Percentiles rank a stretch among this genome's conserved stretches.
phyloP scores from a whole-genome alignment of 805 yeast species.

The Starmerella sirachaensis region DNA sequence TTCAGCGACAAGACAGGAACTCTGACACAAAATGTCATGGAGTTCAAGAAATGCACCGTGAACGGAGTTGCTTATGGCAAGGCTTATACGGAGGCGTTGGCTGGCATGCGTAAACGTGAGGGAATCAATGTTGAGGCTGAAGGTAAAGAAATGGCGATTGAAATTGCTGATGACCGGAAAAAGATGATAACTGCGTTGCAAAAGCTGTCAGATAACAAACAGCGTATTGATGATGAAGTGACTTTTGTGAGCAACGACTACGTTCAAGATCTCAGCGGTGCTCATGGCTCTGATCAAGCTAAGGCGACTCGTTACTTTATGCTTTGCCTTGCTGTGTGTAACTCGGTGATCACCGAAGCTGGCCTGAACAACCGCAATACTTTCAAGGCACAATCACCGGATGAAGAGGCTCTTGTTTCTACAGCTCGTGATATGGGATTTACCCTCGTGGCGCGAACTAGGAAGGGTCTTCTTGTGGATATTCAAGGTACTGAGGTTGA shows the following conservation, averaged over 20 bases:
- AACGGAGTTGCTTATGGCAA: constrained; percentile 59
- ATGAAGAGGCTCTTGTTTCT: constrained; percentile 70
- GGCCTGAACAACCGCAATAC: constrained; percentile 32
- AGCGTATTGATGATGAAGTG: constrained; percentile 41
- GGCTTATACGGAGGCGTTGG: constrained; percentile 69
- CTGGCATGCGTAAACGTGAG: constrained; percentile 56
- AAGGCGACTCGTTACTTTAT: constrained; percentile 47
- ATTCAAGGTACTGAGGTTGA: constrained; percentile 38
- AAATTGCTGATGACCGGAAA: constrained; percentile 36
- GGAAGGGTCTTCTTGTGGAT: constrained; percentile 37
- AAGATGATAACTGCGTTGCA: constrained; percentile 39
- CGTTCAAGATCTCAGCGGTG: constrained; percentile 41
- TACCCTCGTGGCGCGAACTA: constrained; percentile 45
- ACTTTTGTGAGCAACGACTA: constrained; percentile 58
- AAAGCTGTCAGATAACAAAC: constrained; percentile 34
- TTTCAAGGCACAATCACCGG: constrained; percentile 77
- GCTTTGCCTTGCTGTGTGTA: constrained; percentile 63
- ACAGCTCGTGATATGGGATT: constrained; percentile 70
- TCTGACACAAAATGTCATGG: constrained; percentile 74
- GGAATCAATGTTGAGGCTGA: constrained; percentile 53
- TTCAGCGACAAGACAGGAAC: constrained; percentile 82
- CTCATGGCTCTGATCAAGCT: constrained; percentile 35
- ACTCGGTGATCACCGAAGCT: constrained; percentile 59
- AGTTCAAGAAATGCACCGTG: constrained; percentile 65
- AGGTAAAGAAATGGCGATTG: constrained; percentile 34